These are phyloP conservation scores for Davidsoniella eucalypti DNA, from an alignment of 2,329 filamentous ascomycete species.

Conservation along the genomic window DNA sequence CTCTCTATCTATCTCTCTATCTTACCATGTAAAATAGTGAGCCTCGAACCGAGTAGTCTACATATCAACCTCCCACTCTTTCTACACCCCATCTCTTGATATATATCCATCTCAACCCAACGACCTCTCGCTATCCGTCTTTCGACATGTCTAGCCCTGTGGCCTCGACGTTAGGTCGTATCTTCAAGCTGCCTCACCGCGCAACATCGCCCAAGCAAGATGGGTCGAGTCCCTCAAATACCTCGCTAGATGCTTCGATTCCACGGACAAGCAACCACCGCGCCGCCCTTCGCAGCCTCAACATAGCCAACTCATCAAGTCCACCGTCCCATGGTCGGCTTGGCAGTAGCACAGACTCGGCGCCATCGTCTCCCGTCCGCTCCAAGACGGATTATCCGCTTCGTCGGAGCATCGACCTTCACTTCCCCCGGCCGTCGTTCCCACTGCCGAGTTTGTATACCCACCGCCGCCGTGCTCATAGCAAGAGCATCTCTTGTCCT, in stretches of 20 bases:
- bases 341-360: too few relatives aligned
- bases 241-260: slow-evolving; percentile 2
- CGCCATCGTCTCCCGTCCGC: neutral
- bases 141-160: slow-evolving; percentile 1
- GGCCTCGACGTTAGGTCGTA: neutral
- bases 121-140: neutral
- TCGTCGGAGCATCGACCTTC: slow-evolving; percentile 7
- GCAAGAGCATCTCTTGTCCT: neutral
- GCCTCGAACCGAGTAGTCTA: too few relatives aligned
- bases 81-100: too few relatives aligned
- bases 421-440: slow-evolving; percentile 3
- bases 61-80: too few relatives aligned
- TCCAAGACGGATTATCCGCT: neutral
- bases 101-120: neutral
- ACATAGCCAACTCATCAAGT: neutral
- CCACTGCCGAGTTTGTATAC: neutral
- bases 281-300: neutral
- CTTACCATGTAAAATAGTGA: too few relatives aligned
- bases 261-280: slow-evolving; percentile 7
- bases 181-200: neutral
- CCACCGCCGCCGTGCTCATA: neutral
- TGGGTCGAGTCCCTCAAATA: neutral
- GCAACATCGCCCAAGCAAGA: neutral
- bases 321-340: too few relatives aligned
- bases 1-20: too few relatives aligned